These are phyloP conservation scores for Penicillium sp. DNA, from an alignment of 2,329 filamentous ascomycete genomes.

Conservation along the genomic window DNA sequence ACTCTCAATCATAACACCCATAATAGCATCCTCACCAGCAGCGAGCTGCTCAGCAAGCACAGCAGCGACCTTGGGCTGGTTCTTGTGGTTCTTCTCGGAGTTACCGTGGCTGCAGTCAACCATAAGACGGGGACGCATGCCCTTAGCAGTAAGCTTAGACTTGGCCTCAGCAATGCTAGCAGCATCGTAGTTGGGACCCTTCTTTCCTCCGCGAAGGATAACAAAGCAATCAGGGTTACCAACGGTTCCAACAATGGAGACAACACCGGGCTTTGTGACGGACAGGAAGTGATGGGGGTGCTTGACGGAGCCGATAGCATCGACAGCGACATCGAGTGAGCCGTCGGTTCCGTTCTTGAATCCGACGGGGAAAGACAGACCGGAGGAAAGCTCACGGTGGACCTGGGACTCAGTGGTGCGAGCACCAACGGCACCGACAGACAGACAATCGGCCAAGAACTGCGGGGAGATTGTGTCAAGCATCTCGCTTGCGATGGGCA, in stretches of 20 bases:
- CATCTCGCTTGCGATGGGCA: conserved; percentile 97
- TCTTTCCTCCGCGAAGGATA: conserved; percentile 87
- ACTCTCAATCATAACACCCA: conserved; percentile 99
- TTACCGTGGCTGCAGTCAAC: conserved; percentile 98
- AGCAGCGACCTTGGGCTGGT: conserved; percentile 90
- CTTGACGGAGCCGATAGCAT: conserved; percentile 88
- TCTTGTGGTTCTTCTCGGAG: conserved; percentile 92
- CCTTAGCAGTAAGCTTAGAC: conserved; percentile 70
- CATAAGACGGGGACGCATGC: conserved; percentile 78
- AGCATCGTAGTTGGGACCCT: conserved; percentile 90
- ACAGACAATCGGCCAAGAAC: conserved; percentile 89
- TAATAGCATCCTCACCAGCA: conserved; percentile 78
- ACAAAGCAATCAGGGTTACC: conserved; percentile 98
- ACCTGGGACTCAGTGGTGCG: conserved; percentile 94
- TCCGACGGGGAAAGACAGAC: conserved; percentile 92
- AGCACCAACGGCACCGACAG: conserved; percentile 90
- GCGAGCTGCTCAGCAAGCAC: conserved; percentile 79
- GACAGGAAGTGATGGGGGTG: conserved; percentile 96
- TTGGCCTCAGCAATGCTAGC: conserved; percentile 82
- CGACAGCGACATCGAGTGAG: conserved; percentile 81
- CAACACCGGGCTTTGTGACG: conserved; percentile 93
- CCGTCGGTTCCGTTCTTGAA: conserved; percentile 99
- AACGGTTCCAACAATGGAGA: conserved; percentile 88
- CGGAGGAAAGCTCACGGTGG: conserved; percentile 89
- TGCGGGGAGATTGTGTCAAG: conserved; percentile 97